Percentiles rank a stretch among this genome's conserved stretches.
Conservation (phyloP, 768 basidiomycete species). For the Tremella yokohamensis region DNA sequence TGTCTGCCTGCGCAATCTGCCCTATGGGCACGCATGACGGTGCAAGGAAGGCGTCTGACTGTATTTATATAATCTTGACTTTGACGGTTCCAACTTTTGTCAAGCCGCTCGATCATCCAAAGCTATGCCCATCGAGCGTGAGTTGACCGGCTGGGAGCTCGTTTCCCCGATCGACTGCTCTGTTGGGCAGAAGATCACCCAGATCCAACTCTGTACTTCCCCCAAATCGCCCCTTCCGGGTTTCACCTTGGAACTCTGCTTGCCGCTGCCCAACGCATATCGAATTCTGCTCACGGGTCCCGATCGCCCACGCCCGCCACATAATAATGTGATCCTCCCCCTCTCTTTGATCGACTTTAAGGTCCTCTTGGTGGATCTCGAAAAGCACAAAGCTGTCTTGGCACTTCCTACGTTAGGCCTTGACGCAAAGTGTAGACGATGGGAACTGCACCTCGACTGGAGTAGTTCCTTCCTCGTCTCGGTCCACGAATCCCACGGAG, state of each 20-base stretch:
- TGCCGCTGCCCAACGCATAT: slow-evolving; percentile 35
- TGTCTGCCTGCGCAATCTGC: too few relatives aligned
- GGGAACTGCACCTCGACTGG: slow-evolving; percentile 30
- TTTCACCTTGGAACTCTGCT: slow-evolving; percentile 36
- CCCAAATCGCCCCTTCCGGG: slow-evolving; percentile 19
- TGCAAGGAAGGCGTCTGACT: too few relatives aligned
- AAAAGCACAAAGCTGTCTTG: slow-evolving; percentile 22
- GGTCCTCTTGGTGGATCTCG: slow-evolving; percentile 21
- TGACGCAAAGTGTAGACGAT: slow-evolving; percentile 18
- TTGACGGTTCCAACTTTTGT: too few relatives aligned
- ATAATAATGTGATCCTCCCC: slow-evolving; percentile 36
- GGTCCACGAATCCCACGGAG: slow-evolving; percentile 22
- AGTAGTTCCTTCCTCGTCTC: slow-evolving; percentile 25
- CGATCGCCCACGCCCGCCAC: slow-evolving; percentile 39
- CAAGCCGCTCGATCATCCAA: too few relatives aligned
- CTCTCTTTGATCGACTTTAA: slow-evolving; percentile 15
- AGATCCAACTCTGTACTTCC: slow-evolving; percentile 23
- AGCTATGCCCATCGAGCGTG: slow-evolving; percentile 32
- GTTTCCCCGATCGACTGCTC: too few relatives aligned
- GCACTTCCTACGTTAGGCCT: slow-evolving; percentile 15
- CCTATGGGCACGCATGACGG: too few relatives aligned
- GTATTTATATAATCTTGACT: too few relatives aligned
- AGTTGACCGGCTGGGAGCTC: slow-evolving; percentile 8
- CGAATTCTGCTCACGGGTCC: slow-evolving; percentile 34
- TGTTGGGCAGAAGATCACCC: slow-evolving; percentile 8